Conservation (phyloP, 2,329 filamentous ascomycete genomes). For the Penicillium sp. region DNA sequence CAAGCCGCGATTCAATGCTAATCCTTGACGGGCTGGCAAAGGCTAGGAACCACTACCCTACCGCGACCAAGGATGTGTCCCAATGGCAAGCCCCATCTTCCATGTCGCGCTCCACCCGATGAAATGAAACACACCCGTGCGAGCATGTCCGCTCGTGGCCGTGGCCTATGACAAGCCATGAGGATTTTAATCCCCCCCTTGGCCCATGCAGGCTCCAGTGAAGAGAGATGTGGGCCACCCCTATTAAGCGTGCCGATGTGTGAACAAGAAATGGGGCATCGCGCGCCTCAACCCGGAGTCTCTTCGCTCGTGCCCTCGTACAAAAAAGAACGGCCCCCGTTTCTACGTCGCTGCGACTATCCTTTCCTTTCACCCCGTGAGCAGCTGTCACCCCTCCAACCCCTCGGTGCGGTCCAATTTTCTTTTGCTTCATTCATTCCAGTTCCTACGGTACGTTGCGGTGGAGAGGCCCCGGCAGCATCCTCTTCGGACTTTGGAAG, state of each 20-base stretch:
- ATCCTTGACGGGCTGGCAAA: neutral
- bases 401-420: neutral
- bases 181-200: slow-evolving; percentile 7
- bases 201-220: slow-evolving; percentile 10
- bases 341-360: neutral
- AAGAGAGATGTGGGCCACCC: slow-evolving; percentile 17
- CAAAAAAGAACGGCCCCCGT: slow-evolving; percentile 3
- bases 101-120: slow-evolving; percentile 18
- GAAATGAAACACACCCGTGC: slow-evolving; percentile 25
- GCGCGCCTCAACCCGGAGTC: neutral
- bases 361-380: slow-evolving; percentile 2
- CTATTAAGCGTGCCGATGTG: slow-evolving; percentile 18
- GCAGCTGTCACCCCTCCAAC: neutral
- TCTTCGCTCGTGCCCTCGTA: slow-evolving; percentile 1
- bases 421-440: neutral
- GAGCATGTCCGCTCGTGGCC: slow-evolving; percentile 5
- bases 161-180: slow-evolving; percentile 9
- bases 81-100: slow-evolving; percentile 9
- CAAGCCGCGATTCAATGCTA: slow-evolving; percentile 4
- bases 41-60: slow-evolving; percentile 1
- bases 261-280: slow-evolving; percentile 1
- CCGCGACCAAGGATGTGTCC: neutral
- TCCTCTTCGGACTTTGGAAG: slow-evolving; percentile 2
- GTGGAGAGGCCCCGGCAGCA: slow-evolving; percentile 2
- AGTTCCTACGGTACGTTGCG: slow-evolving; percentile 6